These are phyloP conservation scores for Udeniomyces megalosporus DNA, from an alignment of 768 basidiomycete species.

Conservation along the genomic window DNA sequence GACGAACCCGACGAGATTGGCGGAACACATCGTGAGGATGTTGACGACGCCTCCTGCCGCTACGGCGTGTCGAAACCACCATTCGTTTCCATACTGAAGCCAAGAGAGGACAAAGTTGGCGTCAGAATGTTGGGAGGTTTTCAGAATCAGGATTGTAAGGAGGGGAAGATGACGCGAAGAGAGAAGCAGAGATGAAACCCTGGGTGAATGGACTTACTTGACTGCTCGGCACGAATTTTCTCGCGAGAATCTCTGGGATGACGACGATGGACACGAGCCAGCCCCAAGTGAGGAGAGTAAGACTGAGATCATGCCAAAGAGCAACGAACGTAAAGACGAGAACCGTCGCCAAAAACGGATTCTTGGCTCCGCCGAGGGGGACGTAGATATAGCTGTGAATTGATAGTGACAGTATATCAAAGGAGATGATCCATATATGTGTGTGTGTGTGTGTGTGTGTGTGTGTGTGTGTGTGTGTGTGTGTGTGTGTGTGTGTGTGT, in stretches of 20 bases:
- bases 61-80: conserved; percentile 77
- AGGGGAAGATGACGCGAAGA: not conserved
- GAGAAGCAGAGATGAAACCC: not conserved
- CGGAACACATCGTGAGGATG: conserved; percentile 72
- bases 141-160: not conserved
- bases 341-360: conserved; percentile 45
- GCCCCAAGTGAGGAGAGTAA: conserved; percentile 80
- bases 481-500: not conserved
- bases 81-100: conserved; percentile 46
- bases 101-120: not conserved
- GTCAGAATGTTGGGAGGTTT: not conserved
- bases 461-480: not conserved
- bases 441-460: not conserved
- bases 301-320: conserved; percentile 88
- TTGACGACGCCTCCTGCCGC: conserved; percentile 71
- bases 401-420: not conserved
- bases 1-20: conserved; percentile 90
- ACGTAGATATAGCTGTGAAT: conserved; percentile 72
- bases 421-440: not conserved
- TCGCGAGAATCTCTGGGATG: conserved; percentile 59
- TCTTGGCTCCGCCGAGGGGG: conserved; percentile 61
- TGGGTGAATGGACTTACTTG: not conserved
- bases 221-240: conserved; percentile 39
- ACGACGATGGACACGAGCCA: conserved; percentile 89
- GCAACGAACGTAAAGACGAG: conserved; percentile 92